Base-by-base conservation (phyloP, 345 rosid species). In the Brassica carinata region DNA sequence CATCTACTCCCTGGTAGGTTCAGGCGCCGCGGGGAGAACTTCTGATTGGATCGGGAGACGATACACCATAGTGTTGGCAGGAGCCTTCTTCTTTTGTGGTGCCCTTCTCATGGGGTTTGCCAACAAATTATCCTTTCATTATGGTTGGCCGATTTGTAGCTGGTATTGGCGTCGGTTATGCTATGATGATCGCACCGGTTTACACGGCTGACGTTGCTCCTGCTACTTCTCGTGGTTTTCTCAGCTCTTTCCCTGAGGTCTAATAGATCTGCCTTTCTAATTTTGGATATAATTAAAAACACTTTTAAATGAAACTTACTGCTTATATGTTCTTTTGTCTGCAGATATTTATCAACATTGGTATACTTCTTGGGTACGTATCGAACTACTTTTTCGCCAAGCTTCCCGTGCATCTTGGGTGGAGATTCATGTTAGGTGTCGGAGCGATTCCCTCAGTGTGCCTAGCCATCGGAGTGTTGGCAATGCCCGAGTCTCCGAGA, bases 81-180 rank as follows among this genome's bases (percentile, higher is more conserved):
- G 94, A 53, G 70, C 73, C 8, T 86, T 88, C 7, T 90, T 90
- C 83, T 75, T 90, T 45, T 45, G 53, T 11, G 53, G 53, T 45
- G 53, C 53, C 53, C 53, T 45, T 45, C 53, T 45, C 53, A 92
- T 88, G 97, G 97, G 92, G 1, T 75, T 88, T 3, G 94, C 93
- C 8, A 89, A 19, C 91, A 45, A 85, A 88, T 2, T 90, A 82
- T 82, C 0, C 64, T 17, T 81, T 77, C 83, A 90, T 90, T 74
- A 78, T 92, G 82, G 84, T 84, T 0, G 97, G 97, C 7, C 85
- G 93, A 29, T 74, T 87, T 2, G 71, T 92, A 3, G 94, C 94
- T n/a, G 93, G 97, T 11, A 75, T 90, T 4, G 95, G 93, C 6
- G 93, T 92, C 2, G 95, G 97, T 23, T 89, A 85, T 78, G 82